Conservation (phyloP, 768 basidiomycete genomes). For the Filobasidium floriforme region DNA sequence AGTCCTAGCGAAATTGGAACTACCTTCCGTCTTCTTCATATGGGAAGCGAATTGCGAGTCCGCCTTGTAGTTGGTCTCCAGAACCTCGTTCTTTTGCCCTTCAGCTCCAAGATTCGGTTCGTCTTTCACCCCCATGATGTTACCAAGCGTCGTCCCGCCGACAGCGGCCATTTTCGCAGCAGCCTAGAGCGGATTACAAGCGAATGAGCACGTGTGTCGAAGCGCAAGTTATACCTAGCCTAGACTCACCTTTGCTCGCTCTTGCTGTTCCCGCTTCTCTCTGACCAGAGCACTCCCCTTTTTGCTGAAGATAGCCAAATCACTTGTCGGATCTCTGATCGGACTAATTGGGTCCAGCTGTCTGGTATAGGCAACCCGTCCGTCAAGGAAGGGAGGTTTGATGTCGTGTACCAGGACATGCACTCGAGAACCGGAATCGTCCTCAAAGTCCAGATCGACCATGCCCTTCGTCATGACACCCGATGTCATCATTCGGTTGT, state of each 20-base stretch:
- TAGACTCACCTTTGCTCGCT: conserved; percentile 58
- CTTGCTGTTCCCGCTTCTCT: conserved; percentile 92
- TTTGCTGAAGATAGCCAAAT: conserved; percentile 91
- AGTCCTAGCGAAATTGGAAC: conserved; percentile 70
- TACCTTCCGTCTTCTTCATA: conserved; percentile 61
- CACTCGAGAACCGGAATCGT: conserved; percentile 81
- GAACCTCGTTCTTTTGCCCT: conserved; percentile 48
- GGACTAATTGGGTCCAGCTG: conserved; percentile 97
- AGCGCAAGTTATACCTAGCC: too few species aligned
- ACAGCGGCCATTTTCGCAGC: conserved; percentile 89
- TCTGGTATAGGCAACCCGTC: conserved; percentile 88
- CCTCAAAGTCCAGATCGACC: conserved; percentile 89
- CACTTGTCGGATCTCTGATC: conserved; percentile 82
- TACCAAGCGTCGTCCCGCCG: conserved; percentile 88
- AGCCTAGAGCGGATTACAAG: conserved; percentile 50
- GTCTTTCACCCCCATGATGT: conserved; percentile 94
- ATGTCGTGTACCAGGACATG: conserved; percentile 96
- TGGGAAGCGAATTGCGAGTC: conserved; percentile 97
- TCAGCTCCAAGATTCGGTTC: conserved; percentile 71
- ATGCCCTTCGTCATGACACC: conserved; percentile 81
- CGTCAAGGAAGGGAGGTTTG: conserved; percentile 96
- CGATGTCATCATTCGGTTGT: conserved; percentile 92
- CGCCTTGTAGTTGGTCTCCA: conserved; percentile 61
- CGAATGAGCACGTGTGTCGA: background rate
- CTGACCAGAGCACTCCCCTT: conserved; percentile 92